Conservation (phyloP, 805 yeast species). For the Saccharomycopsis capsularis region DNA sequence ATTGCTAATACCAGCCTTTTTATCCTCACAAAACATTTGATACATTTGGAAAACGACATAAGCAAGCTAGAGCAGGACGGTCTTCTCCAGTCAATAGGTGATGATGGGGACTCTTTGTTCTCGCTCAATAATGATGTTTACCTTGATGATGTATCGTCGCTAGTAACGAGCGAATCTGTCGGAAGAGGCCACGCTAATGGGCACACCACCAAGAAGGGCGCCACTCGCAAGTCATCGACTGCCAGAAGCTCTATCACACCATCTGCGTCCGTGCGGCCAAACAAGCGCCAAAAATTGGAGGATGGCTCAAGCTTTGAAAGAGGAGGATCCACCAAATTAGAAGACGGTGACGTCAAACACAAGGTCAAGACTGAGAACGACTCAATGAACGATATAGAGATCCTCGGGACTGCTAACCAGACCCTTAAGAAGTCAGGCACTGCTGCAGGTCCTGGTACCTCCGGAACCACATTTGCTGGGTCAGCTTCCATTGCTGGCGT, state of each 20-base stretch:
- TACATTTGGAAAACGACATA: conserved; percentile 67
- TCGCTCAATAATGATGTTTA: not conserved
- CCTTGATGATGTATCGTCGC: conserved; percentile 1
- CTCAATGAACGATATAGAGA: conserved; percentile 1
- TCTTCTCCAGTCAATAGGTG: conserved; percentile 46
- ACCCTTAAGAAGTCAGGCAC: not conserved
- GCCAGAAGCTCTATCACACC: not conserved
- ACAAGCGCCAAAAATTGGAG: not conserved
- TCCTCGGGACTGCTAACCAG: not conserved
- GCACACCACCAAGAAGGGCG: not conserved
- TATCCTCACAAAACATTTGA: conserved; percentile 66
- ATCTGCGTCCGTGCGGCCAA: not conserved
- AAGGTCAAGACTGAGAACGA: conserved; percentile 6
- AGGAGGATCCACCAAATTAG: not conserved
- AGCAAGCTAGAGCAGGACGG: conserved; percentile 74
- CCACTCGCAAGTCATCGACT: conserved; percentile 1
- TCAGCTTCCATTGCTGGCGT: not conserved
- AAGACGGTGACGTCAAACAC: not conserved
- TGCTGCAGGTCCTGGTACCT: not conserved
- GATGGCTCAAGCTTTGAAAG: not conserved
- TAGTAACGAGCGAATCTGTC: not conserved
- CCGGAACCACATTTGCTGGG: not conserved
- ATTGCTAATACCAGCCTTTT: conserved; percentile 81
- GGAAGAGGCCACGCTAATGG: not conserved
- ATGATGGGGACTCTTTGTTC: conserved; percentile 22